Evolutionary conservation across 441 rosid genomes (phyloP).

Genomic region (Pelargonium citronellum): DNA sequence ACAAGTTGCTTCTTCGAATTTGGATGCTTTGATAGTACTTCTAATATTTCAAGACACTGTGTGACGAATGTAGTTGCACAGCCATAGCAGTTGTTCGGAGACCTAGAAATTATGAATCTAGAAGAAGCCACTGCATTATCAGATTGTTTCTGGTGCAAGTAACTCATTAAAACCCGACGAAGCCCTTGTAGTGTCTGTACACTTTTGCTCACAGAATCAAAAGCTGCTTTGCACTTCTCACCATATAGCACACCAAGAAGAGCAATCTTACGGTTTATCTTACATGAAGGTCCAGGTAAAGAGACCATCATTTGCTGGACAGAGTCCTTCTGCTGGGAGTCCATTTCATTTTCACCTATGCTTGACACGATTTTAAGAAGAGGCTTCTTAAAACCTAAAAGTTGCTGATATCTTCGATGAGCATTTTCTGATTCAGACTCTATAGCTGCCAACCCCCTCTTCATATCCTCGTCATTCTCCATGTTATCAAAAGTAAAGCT

Average conservation of each 20-base stretch:
- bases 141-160: slow-evolving; percentile 92
- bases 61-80: slow-evolving; percentile 95
- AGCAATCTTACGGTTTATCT: slow-evolving; percentile 98
- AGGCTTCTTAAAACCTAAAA: slow-evolving; percentile 98
- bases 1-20: slow-evolving; percentile 90
- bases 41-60: slow-evolving; percentile 96
- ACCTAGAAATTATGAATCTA: slow-evolving; percentile 85
- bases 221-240: slow-evolving; percentile 99
- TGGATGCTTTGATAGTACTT: slow-evolving; percentile 76
- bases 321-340: slow-evolving; percentile 97
- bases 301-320: slow-evolving; percentile 99
- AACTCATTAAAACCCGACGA: slow-evolving; percentile 94
- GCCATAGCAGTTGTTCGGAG: slow-evolving; percentile 97
- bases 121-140: slow-evolving; percentile 60
- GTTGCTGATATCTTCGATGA: slow-evolving; percentile 99
- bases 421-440: slow-evolving; percentile 99
- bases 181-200: slow-evolving; percentile 99
- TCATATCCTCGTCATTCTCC: slow-evolving; percentile 99
- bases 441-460: slow-evolving; percentile 96
- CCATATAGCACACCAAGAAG: slow-evolving; percentile 99
- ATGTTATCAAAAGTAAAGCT: slow-evolving; percentile 96
- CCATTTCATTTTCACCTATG: slow-evolving; percentile 99
- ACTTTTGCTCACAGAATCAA: slow-evolving; percentile 99
- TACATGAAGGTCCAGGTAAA: slow-evolving; percentile 97
- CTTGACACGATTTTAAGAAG: slow-evolving; percentile 98